Base-by-base conservation (phyloP, 192 early-diverging fungal species). In the Cetraspora pellucida region DNA sequence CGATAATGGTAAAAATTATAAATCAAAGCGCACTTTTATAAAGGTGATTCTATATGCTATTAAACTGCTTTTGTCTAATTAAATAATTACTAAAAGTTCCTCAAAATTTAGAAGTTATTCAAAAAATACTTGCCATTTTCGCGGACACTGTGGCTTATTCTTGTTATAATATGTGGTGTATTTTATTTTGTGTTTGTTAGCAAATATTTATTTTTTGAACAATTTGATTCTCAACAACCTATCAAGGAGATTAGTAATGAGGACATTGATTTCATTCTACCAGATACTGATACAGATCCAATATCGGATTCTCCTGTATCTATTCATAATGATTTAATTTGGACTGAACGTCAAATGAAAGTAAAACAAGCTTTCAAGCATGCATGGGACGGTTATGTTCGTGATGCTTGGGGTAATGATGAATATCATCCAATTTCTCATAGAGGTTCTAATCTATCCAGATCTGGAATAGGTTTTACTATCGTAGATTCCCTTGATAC, bases 401-500 rank as follows among this genome's bases (percentile, higher is more conserved):
- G 80, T 19, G 89, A 94, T 75, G 93, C 93, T 0, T 95, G 92
- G 84, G 94, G 94, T n/a, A 81, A 78, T 43, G 96, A 98, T 74
- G 94, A 97, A 80, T 91, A 96, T 63, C 85, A 86, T 47, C 95
- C 96, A 5, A 70, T 95, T 13, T 87, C 91, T 3, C 87, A 87
- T 50, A 57, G 50, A 7, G 94, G 94, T 10, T 78, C 80, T 16
- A 91, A 94, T 66, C 88, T 93, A 86, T 81, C 90, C 7, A 46
- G 11, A 9, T 64, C 76, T 0, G 84, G 87, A 54, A 87, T 93
- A 81, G 94, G 93, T 8, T 87, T 96, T 43, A 94, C 93, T 8
- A 88, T 96, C 68, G 81, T 96, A 6, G 97, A 98, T 77, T 84
- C 93, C 3, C 81, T 97, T 19, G 95, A 97, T 75, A 95, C 95